Evolutionary conservation across 2,329 filamentous ascomycete species (phyloP), one percentile per base, ranked within the genome.

Genomic region (Neurospora sp.): DNA sequence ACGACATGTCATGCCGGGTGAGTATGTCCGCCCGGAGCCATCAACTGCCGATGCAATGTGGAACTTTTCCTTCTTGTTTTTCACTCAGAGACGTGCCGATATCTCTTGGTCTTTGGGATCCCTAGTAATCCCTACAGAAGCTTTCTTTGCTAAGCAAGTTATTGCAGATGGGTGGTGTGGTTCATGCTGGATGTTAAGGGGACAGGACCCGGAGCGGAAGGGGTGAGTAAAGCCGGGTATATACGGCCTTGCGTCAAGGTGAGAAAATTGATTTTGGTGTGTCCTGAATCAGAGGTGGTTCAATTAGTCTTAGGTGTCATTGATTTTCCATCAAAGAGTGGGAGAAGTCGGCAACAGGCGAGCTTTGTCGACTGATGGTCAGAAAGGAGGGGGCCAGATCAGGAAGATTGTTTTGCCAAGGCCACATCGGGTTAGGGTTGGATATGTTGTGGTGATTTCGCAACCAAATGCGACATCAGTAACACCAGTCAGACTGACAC

Each of bases 1-100:
- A 58, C 46, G 46, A 58, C 46, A 58, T 58, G 46, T 58, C 46
- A 58, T 58, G 46, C 23, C 46, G 46, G 46, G 46, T 58, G 23
- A 58, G 23, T 17, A 58, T 58, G 46, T 33, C 46, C 46, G 13
- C 23, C 46, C 46, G 6, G 13, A 33, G 23, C 6, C 46, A 58
- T 13, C 46, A 58, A 58, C 23, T 58, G 46, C 46, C 46, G 23
- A 58, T 58, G 46, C 19, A 0, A 0, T 33, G 46, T 58, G 0
- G 33, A 17, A 1, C 23, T 58, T 0, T 0, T 11, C 13, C 7
- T 33, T 58, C 13, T 15, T 2, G 23, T 52, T 52, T 52, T 8
- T 5, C 1, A 13, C 43, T 8, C 5, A 13, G 11, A 13, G n/a
- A 52, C 6, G 43, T 5, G 19, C 2, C 15, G 15, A 43, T 17